Percentiles rank a stretch among this genome's conserved stretches.
phyloP scores from a whole-genome alignment of 176 grass and related monocot genomes.

The Melocanna baccifera region DNA sequence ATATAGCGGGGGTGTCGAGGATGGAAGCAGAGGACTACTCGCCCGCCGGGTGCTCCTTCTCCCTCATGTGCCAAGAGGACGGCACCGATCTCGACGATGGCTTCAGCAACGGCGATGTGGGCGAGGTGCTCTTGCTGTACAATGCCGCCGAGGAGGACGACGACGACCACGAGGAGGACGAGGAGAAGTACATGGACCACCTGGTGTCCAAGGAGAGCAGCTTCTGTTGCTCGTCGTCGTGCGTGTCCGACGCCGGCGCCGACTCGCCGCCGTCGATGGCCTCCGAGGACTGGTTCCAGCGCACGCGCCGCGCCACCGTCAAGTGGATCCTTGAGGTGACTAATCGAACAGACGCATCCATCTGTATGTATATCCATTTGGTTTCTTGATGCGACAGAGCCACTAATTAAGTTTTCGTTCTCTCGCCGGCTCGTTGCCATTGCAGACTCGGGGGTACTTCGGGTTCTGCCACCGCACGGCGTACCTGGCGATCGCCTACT shows the following conservation, averaged over 20 bases:
- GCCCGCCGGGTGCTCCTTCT: conserved; percentile 41
- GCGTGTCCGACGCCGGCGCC: neutral
- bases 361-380: neutral
- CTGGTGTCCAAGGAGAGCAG: conserved; percentile 70
- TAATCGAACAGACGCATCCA: neutral
- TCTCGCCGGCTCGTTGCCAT: neutral
- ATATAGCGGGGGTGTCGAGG: neutral
- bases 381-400: conserved; percentile 20
- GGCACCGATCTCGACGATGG: conserved; percentile 38
- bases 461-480: conserved; percentile 71
- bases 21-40: conserved; percentile 44
- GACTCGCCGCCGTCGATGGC: conserved; percentile 13
- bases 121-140: neutral
- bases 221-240: conserved; percentile 24
- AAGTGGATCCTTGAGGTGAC: conserved; percentile 75
- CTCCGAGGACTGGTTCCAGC: conserved; percentile 48
- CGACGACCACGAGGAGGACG: conserved; percentile 25
- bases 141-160: neutral
- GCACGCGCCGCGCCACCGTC: conserved; percentile 42
- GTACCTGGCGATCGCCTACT: conserved; percentile 67
- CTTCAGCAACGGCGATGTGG: neutral
- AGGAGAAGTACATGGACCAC: conserved; percentile 65
- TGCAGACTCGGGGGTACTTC: conserved; percentile 60
- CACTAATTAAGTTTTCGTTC: neutral
- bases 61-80: conserved; percentile 81